Evolutionary conservation across 192 early-diverging fungal genomes (phyloP).

Genomic region (Rhizoclosmatium globosum): DNA sequence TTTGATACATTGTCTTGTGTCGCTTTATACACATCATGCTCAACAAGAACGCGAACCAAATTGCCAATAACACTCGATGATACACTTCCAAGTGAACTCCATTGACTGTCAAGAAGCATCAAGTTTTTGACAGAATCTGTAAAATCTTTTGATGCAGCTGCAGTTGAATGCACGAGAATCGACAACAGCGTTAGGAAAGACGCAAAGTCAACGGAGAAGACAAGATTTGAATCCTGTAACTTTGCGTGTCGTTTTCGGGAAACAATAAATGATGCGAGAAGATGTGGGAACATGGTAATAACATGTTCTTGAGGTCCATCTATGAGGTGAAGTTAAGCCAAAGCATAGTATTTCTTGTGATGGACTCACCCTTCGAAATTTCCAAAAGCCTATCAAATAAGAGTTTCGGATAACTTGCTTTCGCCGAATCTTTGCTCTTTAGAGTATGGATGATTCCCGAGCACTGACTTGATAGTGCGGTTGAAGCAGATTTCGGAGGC

Average conservation of each 20-base stretch:
- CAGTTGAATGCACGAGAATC: background rate
- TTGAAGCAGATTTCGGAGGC: background rate
- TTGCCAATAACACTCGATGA: background rate
- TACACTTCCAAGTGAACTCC: background rate
- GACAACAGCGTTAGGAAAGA: background rate
- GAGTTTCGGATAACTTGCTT: constrained; percentile 12
- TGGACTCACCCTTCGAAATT: constrained; percentile 1
- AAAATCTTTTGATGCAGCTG: background rate
- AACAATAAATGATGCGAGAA: constrained; percentile 6
- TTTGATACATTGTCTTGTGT: constrained; percentile 22
- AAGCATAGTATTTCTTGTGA: background rate
- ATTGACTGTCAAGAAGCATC: background rate
- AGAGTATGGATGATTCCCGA: background rate
- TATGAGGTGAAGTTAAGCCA: background rate
- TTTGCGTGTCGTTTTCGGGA: background rate
- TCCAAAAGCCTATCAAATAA: constrained; percentile 18
- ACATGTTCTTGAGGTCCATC: constrained; percentile 6
- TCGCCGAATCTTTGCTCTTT: background rate
- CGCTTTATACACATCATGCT: constrained; percentile 9
- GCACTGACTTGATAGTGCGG: background rate
- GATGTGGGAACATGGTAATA: background rate
- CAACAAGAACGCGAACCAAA: constrained; percentile 4
- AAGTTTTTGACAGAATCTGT: background rate
- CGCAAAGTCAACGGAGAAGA: constrained; percentile 7
- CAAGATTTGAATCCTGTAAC: constrained; percentile 19